Base-by-base conservation (phyloP, 2,329 filamentous ascomycete species). In the Verruconis gallopava region DNA sequence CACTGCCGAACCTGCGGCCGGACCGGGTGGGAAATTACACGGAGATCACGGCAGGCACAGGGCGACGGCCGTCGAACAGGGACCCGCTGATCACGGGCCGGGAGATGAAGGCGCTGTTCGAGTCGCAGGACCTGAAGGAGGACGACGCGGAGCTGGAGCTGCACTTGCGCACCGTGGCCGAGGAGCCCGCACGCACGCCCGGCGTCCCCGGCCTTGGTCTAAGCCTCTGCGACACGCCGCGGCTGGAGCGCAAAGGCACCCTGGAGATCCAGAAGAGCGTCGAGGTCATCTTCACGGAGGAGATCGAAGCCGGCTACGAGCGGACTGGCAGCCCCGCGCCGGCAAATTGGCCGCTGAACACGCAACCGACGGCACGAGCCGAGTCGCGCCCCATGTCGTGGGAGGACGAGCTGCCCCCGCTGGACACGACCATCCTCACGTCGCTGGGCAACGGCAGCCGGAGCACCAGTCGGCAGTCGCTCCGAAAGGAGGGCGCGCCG, bases 191-290 rank as follows among this genome's bases (percentile, higher is more conserved):
- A 22, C n/a, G 14, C 17, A 17, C 37, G 4, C 3, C 19, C 21
- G 37, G 30, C 37, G 21, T 25, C 12, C 21, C 22, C 37, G 3
- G 2, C 21, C 17, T 25, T 2, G n/a, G 14, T 11, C n/a, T 25
- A 4, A 22, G 21, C 12, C 25, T 20, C 15, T 40, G 25, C 21
- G 21, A 3, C 38, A 25, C 38, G 21, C 15, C 4, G n/a, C 33
- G 3, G 25, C n/a, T n/a, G 21, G 25, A 3, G 15, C 22, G 33
- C 14, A 28, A 5, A 15, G 21, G 20, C 21, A 34, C 4, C 9
- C 25, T 40, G 38, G 38, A 28, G 4, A 40, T 40, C 21, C 30
- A n/a, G 15, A 40, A 40, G 38, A 40, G 38, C 11, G 18, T 40
- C 11, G 38, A 40, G 33, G 21, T 40, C 15, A 40, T 28, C 3